A percentile compares a stretch with the other conserved stretches of the same genome.
phyloP scores from a whole-genome alignment of 106 monocot genomes.

The Agapanthus africanus region DNA sequence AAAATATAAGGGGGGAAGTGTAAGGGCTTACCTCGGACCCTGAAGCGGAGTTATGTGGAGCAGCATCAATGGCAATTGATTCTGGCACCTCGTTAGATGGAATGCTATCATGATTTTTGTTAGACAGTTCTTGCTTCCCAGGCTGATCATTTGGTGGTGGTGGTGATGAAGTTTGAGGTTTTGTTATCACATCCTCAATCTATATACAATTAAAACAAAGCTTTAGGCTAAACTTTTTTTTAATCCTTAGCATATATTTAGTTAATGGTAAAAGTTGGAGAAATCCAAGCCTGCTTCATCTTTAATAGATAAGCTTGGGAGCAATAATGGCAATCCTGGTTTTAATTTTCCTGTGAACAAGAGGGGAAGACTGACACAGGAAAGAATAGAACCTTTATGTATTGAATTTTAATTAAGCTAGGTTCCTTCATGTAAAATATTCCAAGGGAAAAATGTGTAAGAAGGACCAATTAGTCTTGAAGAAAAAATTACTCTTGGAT shows the following conservation, averaged over 20 bases:
- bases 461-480: neutral
- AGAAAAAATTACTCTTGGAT: neutral
- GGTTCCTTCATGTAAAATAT: neutral
- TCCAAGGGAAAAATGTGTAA: neutral
- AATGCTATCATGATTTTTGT: neutral
- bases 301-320: neutral
- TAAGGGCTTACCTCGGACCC: conserved; percentile 9
- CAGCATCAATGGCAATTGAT: neutral
- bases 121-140: conserved; percentile 8
- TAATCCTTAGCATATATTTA: neutral
- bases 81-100: neutral
- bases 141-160: conserved; percentile 9
- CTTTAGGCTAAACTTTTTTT: neutral
- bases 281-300: conserved; percentile 16
- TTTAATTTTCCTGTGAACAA: neutral
- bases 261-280: neutral
- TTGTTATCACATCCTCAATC: neutral
- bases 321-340: neutral
- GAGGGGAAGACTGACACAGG: neutral
- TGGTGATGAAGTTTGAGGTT: conserved; percentile 12
- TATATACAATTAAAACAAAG: neutral
- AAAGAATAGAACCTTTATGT: neutral
- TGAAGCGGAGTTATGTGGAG: conserved; percentile 7
- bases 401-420: neutral
- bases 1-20: neutral